These are phyloP conservation scores for Gymnopilus dilepis DNA, from an alignment of 768 basidiomycete genomes.

Conservation along the genomic window DNA sequence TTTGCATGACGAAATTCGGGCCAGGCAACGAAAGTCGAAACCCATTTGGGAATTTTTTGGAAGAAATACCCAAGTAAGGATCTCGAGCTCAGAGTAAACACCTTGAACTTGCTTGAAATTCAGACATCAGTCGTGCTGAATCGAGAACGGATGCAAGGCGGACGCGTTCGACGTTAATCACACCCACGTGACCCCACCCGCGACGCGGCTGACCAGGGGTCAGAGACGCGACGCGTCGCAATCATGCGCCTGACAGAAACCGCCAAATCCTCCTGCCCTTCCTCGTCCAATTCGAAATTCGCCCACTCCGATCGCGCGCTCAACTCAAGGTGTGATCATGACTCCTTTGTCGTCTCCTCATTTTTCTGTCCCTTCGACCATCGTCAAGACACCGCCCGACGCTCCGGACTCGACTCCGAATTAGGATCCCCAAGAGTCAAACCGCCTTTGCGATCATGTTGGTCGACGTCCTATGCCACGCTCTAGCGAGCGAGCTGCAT, in stretches of 20 bases:
- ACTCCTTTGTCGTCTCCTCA: not conserved
- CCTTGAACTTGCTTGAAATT: too few relatives aligned
- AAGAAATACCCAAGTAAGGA: too few relatives aligned
- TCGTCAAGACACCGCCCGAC: not conserved
- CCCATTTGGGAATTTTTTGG: too few relatives aligned
- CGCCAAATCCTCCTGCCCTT: not conserved
- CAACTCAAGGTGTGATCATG: not conserved
- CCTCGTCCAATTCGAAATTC: constrained; percentile 12
- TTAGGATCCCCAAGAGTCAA: not conserved
- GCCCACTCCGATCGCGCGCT: not conserved
- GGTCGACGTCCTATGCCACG: constrained; percentile 2
- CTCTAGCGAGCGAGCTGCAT: not conserved
- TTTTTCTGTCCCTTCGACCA: not conserved
- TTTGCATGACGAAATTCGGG: not conserved
- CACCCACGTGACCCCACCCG: not conserved
- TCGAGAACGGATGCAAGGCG: too few relatives aligned
- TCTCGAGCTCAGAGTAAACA: too few relatives aligned
- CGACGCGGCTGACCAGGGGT: not conserved
- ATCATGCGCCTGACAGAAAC: not conserved
- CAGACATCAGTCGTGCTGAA: too few relatives aligned
- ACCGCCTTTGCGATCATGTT: not conserved
- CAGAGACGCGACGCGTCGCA: not conserved
- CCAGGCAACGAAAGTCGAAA: too few relatives aligned
- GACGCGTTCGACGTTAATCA: not conserved
- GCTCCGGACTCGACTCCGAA: not conserved